Percentiles rank a stretch among this genome's conserved stretches.
phyloP scores from a whole-genome alignment of 495 filamentous ascomycete species.

The Trichocladium uniseriatum region DNA sequence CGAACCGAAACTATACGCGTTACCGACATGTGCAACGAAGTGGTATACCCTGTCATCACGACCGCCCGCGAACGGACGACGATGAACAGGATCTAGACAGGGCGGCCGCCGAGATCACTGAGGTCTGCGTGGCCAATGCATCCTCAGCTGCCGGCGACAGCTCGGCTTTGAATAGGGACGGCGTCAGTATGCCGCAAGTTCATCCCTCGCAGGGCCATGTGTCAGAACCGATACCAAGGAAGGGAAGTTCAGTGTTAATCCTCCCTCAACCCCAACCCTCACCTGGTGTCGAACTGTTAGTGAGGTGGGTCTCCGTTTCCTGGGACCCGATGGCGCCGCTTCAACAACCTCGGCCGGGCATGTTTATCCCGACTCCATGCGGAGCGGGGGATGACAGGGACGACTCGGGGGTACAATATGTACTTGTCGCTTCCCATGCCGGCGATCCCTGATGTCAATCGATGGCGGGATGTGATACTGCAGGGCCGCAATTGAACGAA shows the following conservation, averaged over 20 bases:
- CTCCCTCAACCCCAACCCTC: too few species aligned
- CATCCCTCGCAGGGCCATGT: slow-evolving; percentile 26
- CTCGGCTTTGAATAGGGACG: slow-evolving; percentile 25
- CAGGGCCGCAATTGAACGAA: slow-evolving; percentile 24
- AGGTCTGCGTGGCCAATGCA: slow-evolving; percentile 20
- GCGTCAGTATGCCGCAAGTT: slow-evolving; percentile 23
- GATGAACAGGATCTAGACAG: too few species aligned
- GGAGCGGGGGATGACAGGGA: background rate
- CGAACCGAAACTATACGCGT: too few species aligned
- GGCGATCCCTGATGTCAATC: too few species aligned
- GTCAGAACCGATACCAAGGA: slow-evolving; percentile 27
- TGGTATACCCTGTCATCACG: too few species aligned
- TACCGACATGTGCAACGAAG: too few species aligned
- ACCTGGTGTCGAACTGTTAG: background rate
- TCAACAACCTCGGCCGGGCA: background rate
- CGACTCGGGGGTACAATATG: background rate
- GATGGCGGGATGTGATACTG: background rate
- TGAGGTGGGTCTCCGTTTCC: too few species aligned
- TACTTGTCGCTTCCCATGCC: too few species aligned
- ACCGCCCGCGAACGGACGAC: too few species aligned
- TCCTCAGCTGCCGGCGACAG: slow-evolving; percentile 27
- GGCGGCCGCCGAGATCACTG: slow-evolving; percentile 10
- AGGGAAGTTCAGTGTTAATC: too few species aligned
- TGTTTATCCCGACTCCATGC: background rate
- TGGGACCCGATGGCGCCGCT: background rate